These are phyloP conservation scores for Tolypocladium album DNA, from an alignment of 2,329 filamentous ascomycete genomes.

Conservation along the genomic window DNA sequence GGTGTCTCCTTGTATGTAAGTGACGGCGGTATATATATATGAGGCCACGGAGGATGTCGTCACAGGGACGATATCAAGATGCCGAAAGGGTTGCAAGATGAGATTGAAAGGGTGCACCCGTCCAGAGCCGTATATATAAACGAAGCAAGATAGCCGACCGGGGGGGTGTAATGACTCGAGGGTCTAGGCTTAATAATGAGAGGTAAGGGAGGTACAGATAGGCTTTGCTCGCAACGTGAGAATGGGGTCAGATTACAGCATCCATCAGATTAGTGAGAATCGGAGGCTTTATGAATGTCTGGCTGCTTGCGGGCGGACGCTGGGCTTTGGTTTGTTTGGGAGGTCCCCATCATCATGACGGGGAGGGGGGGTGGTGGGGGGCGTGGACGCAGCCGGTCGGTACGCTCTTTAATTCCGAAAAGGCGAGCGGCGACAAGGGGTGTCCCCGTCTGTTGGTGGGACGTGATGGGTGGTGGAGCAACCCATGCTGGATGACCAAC, in stretches of 20 bases:
- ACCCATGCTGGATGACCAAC: not conserved
- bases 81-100: not conserved
- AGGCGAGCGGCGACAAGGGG: not conserved
- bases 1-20: not conserved
- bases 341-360: not conserved
- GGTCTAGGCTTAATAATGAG: slow-evolving; percentile 2
- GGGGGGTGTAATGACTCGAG: slow-evolving; percentile 1
- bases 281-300: not conserved
- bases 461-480: not conserved
- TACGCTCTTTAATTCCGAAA: not conserved
- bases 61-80: not conserved
- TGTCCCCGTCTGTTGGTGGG: not conserved
- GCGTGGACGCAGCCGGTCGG: not conserved
- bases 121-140: not conserved
- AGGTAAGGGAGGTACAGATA: not conserved
- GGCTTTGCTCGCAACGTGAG: not conserved
- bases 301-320: not conserved
- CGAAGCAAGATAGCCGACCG: not conserved
- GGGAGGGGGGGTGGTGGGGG: not conserved
- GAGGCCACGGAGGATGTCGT: not conserved
- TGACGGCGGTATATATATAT: not conserved
- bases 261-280: not conserved
- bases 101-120: not conserved
- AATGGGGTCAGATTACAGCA: not conserved
- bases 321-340: not conserved